Evolutionary conservation across 257 asterid species (phyloP), one percentile per base, ranked within the genome.

Genomic region (Solanum gracilifrons): DNA sequence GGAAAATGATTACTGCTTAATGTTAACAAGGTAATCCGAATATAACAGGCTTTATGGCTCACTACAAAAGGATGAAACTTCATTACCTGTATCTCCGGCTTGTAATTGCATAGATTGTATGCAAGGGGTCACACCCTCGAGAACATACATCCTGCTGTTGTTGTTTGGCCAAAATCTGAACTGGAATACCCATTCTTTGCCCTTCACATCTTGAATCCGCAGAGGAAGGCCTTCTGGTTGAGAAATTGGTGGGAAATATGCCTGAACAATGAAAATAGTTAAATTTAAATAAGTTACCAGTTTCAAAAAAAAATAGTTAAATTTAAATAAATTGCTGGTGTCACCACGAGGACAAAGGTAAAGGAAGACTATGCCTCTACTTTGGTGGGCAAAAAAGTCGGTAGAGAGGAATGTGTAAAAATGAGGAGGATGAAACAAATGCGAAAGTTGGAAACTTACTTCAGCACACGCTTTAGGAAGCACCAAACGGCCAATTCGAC

Each of bases 381-480:
- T 86, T 20, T 9, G 35, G 68, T 48, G 60, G 3, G 37, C 64
- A 41, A 86, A 6, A 18, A 76, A 25, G 84, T 16, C 20, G 9
- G 72, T 16, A 37, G 12, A 31, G 29, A 31, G 69, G 68, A 9
- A 29, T 6, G 31, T 18, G 41, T 31, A 48, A 29, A 32, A 23
- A 85, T 41, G 66, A 86, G 29, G 33, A 64, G 23, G 36, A 62
- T 84, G 88, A n/a, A 74, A 74, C 10, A 89, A 76, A 48, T 23
- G 71, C 0, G 20, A 0, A 41, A 27, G 66, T 48, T 71, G 87
- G 88, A 86, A 90, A 89, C 95, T 87, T 89, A 95, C 99, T 93
- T 97, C 99, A 68, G 99, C 99, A 90, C 99, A 97, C 82, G 99
- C 99, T 94, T 97, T 97, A 86, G 98, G 99, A 89, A 97, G 99